These are phyloP conservation scores for Prunus kanzakura DNA, from an alignment of 306 rosid species.

Conservation along the genomic window DNA sequence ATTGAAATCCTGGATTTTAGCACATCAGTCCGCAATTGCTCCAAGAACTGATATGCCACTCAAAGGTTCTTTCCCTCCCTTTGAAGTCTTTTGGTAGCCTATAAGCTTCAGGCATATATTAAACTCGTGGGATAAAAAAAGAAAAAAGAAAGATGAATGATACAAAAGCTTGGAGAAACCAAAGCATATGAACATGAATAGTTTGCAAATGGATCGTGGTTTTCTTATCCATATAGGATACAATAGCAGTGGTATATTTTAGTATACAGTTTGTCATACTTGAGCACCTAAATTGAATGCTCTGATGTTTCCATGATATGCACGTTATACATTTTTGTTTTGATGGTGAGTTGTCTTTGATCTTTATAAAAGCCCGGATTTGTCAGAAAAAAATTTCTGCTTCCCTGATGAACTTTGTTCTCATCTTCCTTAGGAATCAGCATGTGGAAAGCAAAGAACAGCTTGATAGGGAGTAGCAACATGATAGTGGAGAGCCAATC, in stretches of 20 bases:
- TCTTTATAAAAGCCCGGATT: neutral
- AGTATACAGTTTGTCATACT: neutral
- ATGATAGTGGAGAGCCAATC: conserved; percentile 51
- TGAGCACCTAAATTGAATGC: neutral
- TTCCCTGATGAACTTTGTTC: conserved; percentile 25
- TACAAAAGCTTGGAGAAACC: neutral
- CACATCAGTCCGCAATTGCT: conserved; percentile 55
- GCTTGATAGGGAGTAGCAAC: conserved; percentile 53
- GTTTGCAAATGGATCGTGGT: neutral
- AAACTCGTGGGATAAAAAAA: neutral
- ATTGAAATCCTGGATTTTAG: conserved; percentile 68
- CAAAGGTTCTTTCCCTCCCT: conserved; percentile 45
- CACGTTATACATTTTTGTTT: too few relatives aligned
- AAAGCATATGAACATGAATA: conserved; percentile 1
- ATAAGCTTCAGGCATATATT: neutral
- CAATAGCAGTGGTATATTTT: neutral
- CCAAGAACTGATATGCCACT: conserved; percentile 70
- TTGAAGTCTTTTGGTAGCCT: conserved; percentile 1
- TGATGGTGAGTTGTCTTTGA: neutral
- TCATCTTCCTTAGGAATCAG: conserved; percentile 49
- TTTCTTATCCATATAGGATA: neutral
- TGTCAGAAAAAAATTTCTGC: neutral
- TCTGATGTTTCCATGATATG: too few relatives aligned
- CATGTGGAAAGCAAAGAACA: conserved; percentile 80
- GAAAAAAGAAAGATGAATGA: neutral